These are phyloP conservation scores for Plenodomus tracheiphilus DNA, from an alignment of 2,329 filamentous ascomycete genomes.

Conservation along the genomic window DNA sequence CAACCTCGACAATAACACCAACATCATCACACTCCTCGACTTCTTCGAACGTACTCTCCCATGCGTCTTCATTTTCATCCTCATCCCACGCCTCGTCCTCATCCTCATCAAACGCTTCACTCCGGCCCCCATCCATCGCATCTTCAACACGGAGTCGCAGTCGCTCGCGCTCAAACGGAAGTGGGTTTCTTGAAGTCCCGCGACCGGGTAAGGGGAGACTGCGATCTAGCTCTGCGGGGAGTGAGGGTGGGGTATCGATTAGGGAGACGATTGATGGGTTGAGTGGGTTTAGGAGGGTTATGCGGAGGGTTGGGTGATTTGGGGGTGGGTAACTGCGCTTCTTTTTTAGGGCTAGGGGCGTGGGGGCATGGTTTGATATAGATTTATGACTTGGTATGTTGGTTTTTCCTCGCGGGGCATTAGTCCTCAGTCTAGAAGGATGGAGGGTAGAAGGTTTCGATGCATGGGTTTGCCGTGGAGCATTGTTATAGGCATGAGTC, in stretches of 20 bases:
- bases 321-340: constrained; percentile 8
- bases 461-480: too few species aligned
- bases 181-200: constrained; percentile 7
- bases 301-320: constrained; percentile 12
- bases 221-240: too few species aligned
- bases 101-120: neutral
- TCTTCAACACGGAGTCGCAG: constrained; percentile 9
- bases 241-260: neutral
- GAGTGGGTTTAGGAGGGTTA: constrained; percentile 10
- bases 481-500: too few species aligned
- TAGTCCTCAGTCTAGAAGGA: too few species aligned
- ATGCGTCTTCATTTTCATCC: constrained; percentile 3
- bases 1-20: constrained; percentile 7
- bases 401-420: too few species aligned
- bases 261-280: constrained; percentile 10
- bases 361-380: too few species aligned
- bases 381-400: too few species aligned
- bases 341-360: too few species aligned
- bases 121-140: neutral
- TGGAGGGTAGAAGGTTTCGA: too few species aligned
- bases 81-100: neutral
- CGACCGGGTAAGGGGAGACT: neutral
- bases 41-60: constrained; percentile 9
- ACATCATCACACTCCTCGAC: constrained; percentile 14
- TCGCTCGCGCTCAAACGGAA: neutral